Percentiles rank a stretch among this genome's conserved stretches.
Conservation (phyloP, 2,329 filamentous ascomycete genomes). For the Beauveria brongniartii region DNA sequence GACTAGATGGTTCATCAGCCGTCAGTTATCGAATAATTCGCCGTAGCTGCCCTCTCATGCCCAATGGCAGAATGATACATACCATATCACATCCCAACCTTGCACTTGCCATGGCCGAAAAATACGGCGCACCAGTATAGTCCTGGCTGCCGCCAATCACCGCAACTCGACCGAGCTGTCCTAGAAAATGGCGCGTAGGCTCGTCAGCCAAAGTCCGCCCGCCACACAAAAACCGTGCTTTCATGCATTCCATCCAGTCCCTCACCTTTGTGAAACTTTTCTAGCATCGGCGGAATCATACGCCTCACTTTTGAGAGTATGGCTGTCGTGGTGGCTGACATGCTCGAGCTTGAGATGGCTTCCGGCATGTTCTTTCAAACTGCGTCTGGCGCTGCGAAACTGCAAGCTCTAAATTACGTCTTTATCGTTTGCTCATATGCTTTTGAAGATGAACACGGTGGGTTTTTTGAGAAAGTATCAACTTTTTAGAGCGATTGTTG, state of each 20-base stretch:
- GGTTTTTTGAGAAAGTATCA: background rate
- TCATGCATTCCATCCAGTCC: background rate
- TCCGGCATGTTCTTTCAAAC: conserved; percentile 6
- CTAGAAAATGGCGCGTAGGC: conserved; percentile 35
- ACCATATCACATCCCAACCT: conserved; percentile 87
- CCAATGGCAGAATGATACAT: conserved; percentile 17
- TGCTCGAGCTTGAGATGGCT: conserved; percentile 28
- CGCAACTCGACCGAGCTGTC: conserved; percentile 82
- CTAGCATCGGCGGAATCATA: conserved; percentile 90
- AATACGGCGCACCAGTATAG: conserved; percentile 96
- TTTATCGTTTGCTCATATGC: background rate
- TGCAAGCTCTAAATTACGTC: background rate
- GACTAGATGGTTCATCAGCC: conserved; percentile 41
- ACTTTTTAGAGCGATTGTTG: background rate
- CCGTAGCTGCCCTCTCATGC: no score
- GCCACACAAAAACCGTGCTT: no score
- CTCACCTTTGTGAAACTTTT: conserved; percentile 89
- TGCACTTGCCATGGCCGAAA: conserved; percentile 94
- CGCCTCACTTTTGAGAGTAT: conserved; percentile 74
- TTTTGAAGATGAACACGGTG: background rate
- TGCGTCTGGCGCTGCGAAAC: background rate
- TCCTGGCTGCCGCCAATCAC: conserved; percentile 94
- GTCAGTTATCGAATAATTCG: background rate
- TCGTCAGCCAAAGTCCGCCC: background rate
- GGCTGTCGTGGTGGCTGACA: conserved; percentile 65